Evolutionary conservation across 2,329 filamentous ascomycete genomes (phyloP).

Genomic region (Alternaria atra): DNA sequence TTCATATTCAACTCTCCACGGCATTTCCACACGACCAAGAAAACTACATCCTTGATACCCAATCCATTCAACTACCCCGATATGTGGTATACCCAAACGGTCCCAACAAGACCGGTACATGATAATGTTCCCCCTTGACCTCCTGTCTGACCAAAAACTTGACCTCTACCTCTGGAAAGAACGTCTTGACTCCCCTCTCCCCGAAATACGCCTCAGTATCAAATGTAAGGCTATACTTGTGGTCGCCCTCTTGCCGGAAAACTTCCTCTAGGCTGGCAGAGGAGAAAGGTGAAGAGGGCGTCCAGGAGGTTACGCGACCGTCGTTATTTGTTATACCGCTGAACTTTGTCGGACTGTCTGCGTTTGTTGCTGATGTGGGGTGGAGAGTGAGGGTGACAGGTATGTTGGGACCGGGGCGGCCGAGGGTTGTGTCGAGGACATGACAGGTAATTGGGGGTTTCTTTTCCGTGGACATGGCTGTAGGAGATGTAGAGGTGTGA

Average conservation of each 20-base stretch:
- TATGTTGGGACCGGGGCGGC: conserved; percentile 72
- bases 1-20: neutral
- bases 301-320: conserved; percentile 77
- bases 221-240: conserved; percentile 75
- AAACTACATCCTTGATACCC: no score
- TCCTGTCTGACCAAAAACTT: conserved; percentile 60
- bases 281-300: conserved; percentile 58
- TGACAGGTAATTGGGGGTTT: conserved; percentile 79
- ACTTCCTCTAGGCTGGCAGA: conserved; percentile 52
- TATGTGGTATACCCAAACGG: conserved; percentile 87
- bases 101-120: conserved; percentile 79
- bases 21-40: no score
- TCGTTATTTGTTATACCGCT: conserved; percentile 77
- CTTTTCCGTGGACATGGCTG: conserved; percentile 25
- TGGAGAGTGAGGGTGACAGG: conserved; percentile 69
- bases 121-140: conserved; percentile 70
- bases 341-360: conserved; percentile 58
- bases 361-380: conserved; percentile 41
- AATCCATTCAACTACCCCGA: conserved; percentile 62
- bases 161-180: conserved; percentile 67
- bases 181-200: conserved; percentile 61
- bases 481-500: neutral
- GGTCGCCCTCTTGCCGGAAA: conserved; percentile 52
- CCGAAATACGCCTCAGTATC: conserved; percentile 78
- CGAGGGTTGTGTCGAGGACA: conserved; percentile 82